Base-by-base conservation (phyloP, 441 rosid species). In the Erodium moschatum region DNA sequence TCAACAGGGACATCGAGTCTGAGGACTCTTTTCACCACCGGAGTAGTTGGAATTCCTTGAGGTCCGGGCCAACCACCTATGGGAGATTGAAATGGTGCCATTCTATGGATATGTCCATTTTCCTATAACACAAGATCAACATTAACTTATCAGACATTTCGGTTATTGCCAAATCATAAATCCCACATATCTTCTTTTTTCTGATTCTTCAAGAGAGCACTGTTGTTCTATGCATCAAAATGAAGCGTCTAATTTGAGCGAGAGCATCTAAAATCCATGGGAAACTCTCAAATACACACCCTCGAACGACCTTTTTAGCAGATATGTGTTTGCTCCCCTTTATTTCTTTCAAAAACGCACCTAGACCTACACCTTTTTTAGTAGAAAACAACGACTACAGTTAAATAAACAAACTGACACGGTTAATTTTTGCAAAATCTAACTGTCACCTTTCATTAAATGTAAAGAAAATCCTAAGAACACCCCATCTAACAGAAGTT, bases 1-100 rank as follows among this genome's bases (percentile, higher is more conserved):
- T 94, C 96, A 73, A 86, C 94, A 1, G 98, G 98, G 67, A 93
- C 89, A 79, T 93, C 97, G 73, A 93, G 97, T 73, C 95, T 84
- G 67, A 88, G 66, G 16, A 89, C 84, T 85, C 73, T 85, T 79
- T 91, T 91, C 46, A 87, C 88, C 52, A 84, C 72, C 31, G 96
- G 90, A 38, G 89, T 75, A 27, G 75, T 65, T 63, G 86, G 89
- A 70, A 86, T 78, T 63, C 89, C 87, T 5, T 90, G 85, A 75
- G 81, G 81, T 67, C 89, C 93, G 27, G 87, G 78, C 98, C 96
- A 93, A 69, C 91, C 90, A 67, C 82, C 73, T 69, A 94, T 65
- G 73, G 90, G 70, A 74, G 85, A 72, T 72, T 81, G 97, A 75
- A 82, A 78, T 58, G 91, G 81, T 44, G 90, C 84, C 73, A 75